phyloP scores from a whole-genome alignment of 2,329 filamentous ascomycete genomes.

The Oidium heveae region DNA sequence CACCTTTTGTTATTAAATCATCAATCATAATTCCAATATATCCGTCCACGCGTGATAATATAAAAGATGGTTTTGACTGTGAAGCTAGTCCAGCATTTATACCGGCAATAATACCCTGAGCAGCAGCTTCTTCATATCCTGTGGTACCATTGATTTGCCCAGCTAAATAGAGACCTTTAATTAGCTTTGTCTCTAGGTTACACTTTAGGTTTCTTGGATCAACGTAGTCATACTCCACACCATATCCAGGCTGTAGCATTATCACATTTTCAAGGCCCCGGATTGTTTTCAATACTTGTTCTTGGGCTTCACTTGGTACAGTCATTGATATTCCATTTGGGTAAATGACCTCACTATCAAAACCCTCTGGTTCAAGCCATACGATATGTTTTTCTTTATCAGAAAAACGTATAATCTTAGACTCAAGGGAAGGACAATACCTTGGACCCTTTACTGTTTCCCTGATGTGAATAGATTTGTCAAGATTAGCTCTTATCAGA shows the following conservation, averaged over 20 bases:
- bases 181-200: constrained; percentile 86
- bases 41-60: constrained; percentile 57
- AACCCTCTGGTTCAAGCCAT: constrained; percentile 93
- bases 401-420: constrained; percentile 72
- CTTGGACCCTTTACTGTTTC: constrained; percentile 84
- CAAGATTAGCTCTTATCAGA: constrained; percentile 68
- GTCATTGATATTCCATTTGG: constrained; percentile 97
- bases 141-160: constrained; percentile 98
- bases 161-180: constrained; percentile 68
- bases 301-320: constrained; percentile 67
- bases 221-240: constrained; percentile 96
- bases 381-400: constrained; percentile 66
- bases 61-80: constrained; percentile 35
- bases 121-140: constrained; percentile 90
- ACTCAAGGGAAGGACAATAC: constrained; percentile 88
- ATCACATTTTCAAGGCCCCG: constrained; percentile 65
- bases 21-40: constrained; percentile 99
- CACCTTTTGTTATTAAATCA: constrained; percentile 87
- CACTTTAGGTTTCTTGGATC: constrained; percentile 69
- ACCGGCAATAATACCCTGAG: constrained; percentile 75
- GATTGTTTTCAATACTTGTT: constrained; percentile 63
- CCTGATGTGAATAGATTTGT: constrained; percentile 87
- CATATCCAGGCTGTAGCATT: constrained; percentile 90
- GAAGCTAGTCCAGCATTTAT: constrained; percentile 80
- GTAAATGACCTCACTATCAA: constrained; percentile 72